Base-by-base conservation (phyloP, 2,329 filamentous ascomycete genomes). In the Aspergillus fijiensis region DNA sequence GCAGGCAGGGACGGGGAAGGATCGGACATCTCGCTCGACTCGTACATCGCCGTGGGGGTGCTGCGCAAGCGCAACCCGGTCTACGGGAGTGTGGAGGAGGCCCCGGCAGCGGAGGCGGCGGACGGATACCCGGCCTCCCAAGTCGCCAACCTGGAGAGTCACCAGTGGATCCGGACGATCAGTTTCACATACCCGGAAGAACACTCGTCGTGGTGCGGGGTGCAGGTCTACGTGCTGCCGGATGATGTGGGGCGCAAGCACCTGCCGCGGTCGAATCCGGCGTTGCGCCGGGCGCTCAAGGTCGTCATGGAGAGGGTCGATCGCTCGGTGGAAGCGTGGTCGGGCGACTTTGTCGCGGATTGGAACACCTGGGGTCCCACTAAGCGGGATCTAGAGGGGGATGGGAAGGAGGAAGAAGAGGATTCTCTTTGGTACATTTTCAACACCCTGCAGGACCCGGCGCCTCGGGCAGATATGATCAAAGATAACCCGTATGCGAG, bases 401-500 rank as follows among this genome's bases (percentile, higher is more conserved):
- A 19, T 45, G 39, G 39, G n/a, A 65, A 66, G 48, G 60, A 42
- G 1, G 64, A 59, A 3, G 73, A 77, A 33, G 74, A 80, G 29
- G 78, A 81, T 51, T 81, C 79, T 0, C 60, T 82, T 1, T 82
- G 80, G 69, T 82, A 82, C 61, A 80, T 81, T 31, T 82, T 81
- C 71, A 82, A 82, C 63, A 82, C 80, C 3, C 62, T 82, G 16
- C 62, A 76, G 39, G 73, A 79, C 25, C 80, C 80, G 4, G 62
- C 69, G 16, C 73, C 77, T 0, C 62, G 68, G 5, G 53, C 72
- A n/a, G 65, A 71, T 12, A 49, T 52, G 7, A 70, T 78, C 45
- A 67, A 65, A 21, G 70, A 76, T 39, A 35, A 35, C 33, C 59
- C 55, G 1, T 73, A 76, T 64, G 70, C 74, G 1, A 68, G 66